phyloP scores from a whole-genome alignment of 805 yeast species.

The Pichia ethanolica region DNA sequence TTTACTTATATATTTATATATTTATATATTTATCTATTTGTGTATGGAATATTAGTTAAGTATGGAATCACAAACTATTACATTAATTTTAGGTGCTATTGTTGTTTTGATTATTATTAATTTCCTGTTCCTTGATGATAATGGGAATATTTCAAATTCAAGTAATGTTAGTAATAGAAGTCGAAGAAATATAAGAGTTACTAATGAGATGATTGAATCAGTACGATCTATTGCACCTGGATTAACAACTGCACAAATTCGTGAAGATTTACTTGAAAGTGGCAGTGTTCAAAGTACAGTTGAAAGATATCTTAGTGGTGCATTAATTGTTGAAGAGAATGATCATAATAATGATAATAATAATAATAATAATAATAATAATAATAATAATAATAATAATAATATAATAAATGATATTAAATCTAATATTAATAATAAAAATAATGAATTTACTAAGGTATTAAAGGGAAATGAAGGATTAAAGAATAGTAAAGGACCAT shows the following conservation, averaged over 20 bases:
- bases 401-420: background rate
- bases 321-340: constrained; percentile 29
- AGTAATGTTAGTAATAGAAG: background rate
- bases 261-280: constrained; percentile 62
- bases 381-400: too few species aligned
- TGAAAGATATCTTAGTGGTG: constrained; percentile 52
- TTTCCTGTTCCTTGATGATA: constrained; percentile 49
- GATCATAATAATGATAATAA: constrained; percentile 33
- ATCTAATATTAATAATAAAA: background rate
- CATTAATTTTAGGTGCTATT: constrained; percentile 41
- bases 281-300: constrained; percentile 81
- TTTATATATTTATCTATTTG: too few species aligned
- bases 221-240: constrained; percentile 80
- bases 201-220: constrained; percentile 71
- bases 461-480: too few species aligned
- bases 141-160: background rate
- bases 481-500: constrained; percentile 19
- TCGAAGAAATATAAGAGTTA: constrained; percentile 23
- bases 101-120: constrained; percentile 53
- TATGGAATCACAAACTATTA: constrained; percentile 27
- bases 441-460: too few species aligned
- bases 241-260: constrained; percentile 60
- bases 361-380: background rate
- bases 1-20: too few species aligned
- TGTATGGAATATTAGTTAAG: background rate